phyloP scores from a whole-genome alignment of 805 yeast genomes.

The Diddensiella transvaalensis region DNA sequence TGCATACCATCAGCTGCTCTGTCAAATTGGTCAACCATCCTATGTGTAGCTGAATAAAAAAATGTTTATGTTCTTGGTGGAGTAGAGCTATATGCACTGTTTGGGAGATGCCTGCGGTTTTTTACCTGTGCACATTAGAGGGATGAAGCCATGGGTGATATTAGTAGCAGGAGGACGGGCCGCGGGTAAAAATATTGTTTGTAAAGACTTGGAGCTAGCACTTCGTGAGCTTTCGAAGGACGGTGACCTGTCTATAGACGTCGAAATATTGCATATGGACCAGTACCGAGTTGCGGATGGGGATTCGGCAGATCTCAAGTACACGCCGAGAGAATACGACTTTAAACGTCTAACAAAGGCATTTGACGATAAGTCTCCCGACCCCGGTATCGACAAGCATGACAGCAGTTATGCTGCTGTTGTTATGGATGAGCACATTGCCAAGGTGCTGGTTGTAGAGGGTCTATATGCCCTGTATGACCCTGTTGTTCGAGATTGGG shows the following conservation, averaged over 20 bases:
- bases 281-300: conserved; percentile 29
- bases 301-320: conserved; percentile 11
- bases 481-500: conserved; percentile 47
- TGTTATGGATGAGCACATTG: conserved; percentile 20
- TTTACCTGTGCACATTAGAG: no score
- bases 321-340: conserved; percentile 1
- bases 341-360: neutral
- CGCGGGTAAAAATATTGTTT: conserved; percentile 46
- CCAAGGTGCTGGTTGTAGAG: conserved; percentile 18
- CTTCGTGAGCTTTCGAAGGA: conserved; percentile 26
- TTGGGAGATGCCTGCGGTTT: no score
- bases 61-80: no score
- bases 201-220: conserved; percentile 36
- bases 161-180: conserved; percentile 63
- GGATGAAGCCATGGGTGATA: conserved; percentile 34
- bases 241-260: conserved; percentile 24
- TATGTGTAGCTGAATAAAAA: no score
- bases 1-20: conserved; percentile 20
- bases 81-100: no score
- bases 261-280: conserved; percentile 43
- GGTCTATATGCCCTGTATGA: conserved; percentile 82
- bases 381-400: neutral
- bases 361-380: neutral
- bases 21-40: conserved; percentile 11
- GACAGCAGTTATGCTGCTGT: neutral